These are phyloP conservation scores for Lipomyces chichibuensis DNA, from an alignment of 805 yeast genomes.

Conservation along the genomic window DNA sequence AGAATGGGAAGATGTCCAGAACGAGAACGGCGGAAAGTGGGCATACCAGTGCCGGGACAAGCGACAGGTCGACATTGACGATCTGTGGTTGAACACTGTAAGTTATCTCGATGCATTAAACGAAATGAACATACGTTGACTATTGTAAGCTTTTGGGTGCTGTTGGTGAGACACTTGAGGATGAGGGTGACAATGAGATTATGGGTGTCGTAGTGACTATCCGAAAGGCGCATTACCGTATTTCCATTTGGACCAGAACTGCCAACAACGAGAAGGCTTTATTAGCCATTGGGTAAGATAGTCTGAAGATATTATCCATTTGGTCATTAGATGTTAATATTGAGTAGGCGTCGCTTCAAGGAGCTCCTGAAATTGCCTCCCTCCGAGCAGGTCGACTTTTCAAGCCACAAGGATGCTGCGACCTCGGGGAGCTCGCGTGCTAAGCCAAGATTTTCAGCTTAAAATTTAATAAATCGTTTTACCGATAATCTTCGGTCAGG, in stretches of 20 bases:
- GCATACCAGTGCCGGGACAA: constrained; percentile 71
- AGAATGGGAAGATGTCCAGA: constrained; percentile 95
- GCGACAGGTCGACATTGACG: constrained; percentile 65
- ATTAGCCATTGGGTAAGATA: constrained; percentile 54
- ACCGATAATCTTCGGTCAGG: neutral
- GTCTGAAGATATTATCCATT: neutral
- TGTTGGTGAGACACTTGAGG: constrained; percentile 92
- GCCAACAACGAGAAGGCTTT: constrained; percentile 60
- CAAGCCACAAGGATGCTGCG: constrained; percentile 40
- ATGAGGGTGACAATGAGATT: constrained; percentile 77
- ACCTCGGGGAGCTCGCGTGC: constrained; percentile 36
- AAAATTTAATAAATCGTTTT: neutral
- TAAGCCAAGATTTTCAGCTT: constrained; percentile 22
- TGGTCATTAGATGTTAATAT: neutral
- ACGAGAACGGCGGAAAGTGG: constrained; percentile 95
- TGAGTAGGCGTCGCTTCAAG: constrained; percentile 71
- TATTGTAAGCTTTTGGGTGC: constrained; percentile 63
- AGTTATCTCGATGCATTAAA: constrained; percentile 5
- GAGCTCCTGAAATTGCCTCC: constrained; percentile 76
- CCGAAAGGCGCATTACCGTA: constrained; percentile 77
- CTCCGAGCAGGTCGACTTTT: constrained; percentile 78
- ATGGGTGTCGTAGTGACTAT: constrained; percentile 92
- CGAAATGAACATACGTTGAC: neutral
- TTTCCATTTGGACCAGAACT: constrained; percentile 92
- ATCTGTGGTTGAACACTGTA: constrained; percentile 83